Evolutionary conservation across 2,329 filamentous ascomycete genomes (phyloP).

Genomic region (Aspergillus brunneoviolaceus): DNA sequence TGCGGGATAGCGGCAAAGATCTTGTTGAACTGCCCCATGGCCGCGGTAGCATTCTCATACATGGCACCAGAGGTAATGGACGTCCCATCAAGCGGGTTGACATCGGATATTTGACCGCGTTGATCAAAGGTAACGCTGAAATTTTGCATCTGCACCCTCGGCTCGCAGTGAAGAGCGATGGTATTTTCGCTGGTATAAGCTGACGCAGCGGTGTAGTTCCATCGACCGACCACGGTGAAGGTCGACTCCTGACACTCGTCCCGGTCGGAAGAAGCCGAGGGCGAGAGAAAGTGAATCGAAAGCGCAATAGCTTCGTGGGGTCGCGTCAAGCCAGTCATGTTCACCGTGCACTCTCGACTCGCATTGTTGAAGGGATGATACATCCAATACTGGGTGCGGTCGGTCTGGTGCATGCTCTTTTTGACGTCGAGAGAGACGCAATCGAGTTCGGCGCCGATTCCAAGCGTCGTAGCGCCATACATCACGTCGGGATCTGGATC

Average conservation of each 20-base stretch:
- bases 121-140: slow-evolving; percentile 30
- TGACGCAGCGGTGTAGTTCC: slow-evolving; percentile 30
- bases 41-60: slow-evolving; percentile 35
- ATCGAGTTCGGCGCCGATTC: slow-evolving; percentile 28
- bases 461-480: slow-evolving; percentile 31
- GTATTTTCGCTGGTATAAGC: slow-evolving; percentile 28
- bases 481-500: slow-evolving; percentile 22
- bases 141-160: slow-evolving; percentile 23
- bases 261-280: slow-evolving; percentile 19
- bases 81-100: slow-evolving; percentile 19
- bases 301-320: slow-evolving; percentile 27
- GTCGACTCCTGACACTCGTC: slow-evolving; percentile 35
- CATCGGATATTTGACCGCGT: slow-evolving; percentile 27
- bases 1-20: slow-evolving; percentile 37
- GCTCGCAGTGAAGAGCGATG: slow-evolving; percentile 35
- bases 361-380: slow-evolving; percentile 27
- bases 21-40: slow-evolving; percentile 37
- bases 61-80: slow-evolving; percentile 26
- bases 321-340: slow-evolving; percentile 26
- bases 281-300: slow-evolving; percentile 37
- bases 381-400: slow-evolving; percentile 24
- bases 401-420: slow-evolving; percentile 17
- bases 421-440: slow-evolving; percentile 23
- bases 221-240: slow-evolving; percentile 33
- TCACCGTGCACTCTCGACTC: slow-evolving; percentile 26